Evolutionary conservation across 2,329 filamentous ascomycete species (phyloP).

Genomic region (Colletotrichum tofieldiae): DNA sequence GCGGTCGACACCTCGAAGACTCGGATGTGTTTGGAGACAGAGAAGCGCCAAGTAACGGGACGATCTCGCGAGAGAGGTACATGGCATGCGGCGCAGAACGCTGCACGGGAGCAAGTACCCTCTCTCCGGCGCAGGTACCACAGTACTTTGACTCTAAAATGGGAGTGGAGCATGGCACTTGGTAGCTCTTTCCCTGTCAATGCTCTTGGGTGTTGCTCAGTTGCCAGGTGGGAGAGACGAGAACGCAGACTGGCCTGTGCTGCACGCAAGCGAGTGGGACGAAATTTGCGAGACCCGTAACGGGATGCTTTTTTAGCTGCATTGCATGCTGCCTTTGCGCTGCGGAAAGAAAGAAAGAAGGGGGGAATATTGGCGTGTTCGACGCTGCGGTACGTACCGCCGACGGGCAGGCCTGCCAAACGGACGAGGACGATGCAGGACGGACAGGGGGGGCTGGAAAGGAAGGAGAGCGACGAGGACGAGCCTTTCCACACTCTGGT

Average conservation of each 20-base stretch:
- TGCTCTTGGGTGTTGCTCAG: constrained; percentile 25
- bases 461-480: constrained; percentile 14
- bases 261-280: constrained; percentile 39
- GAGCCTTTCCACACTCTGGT: constrained; percentile 35
- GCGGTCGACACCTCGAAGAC: neutral
- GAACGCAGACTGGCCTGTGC: constrained; percentile 36
- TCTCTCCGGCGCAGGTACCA: constrained; percentile 6
- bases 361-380: too few species aligned
- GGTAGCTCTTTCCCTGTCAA: constrained; percentile 37
- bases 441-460: neutral
- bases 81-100: neutral
- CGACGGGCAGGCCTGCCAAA: neutral
- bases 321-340: constrained; percentile 4
- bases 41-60: neutral
- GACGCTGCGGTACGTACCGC: neutral
- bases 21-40: neutral
- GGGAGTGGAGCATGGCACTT: constrained; percentile 14
- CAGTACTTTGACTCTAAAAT: constrained; percentile 6
- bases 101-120: neutral
- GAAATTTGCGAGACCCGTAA: constrained; percentile 42
- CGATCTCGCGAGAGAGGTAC: neutral
- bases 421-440: constrained; percentile 3
- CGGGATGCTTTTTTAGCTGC: constrained; percentile 18
- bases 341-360: neutral
- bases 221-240: constrained; percentile 26